Evolutionary conservation across 2,329 filamentous ascomycete species (phyloP).

Genomic region (Triangularia setosa): DNA sequence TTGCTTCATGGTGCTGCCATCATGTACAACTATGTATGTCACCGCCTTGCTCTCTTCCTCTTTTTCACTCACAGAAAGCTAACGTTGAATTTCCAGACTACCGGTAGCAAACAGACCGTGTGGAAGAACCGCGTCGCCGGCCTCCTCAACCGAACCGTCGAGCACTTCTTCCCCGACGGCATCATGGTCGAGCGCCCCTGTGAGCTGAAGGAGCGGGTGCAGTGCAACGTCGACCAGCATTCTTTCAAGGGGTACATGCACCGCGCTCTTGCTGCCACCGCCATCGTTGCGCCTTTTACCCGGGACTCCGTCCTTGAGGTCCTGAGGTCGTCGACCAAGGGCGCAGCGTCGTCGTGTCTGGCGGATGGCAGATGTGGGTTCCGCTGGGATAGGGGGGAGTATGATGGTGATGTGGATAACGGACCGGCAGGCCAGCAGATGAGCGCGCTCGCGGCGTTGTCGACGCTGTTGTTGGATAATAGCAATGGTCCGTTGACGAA

Average conservation of each 20-base stretch:
- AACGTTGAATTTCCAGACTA: constrained; percentile 35
- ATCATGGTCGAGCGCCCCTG: constrained; percentile 49
- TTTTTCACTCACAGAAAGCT: not conserved
- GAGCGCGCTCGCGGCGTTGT: constrained; percentile 47
- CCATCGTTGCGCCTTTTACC: constrained; percentile 47
- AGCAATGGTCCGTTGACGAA: constrained; percentile 33
- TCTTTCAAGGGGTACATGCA: constrained; percentile 56
- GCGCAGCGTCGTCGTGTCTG: constrained; percentile 45
- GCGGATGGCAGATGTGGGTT: constrained; percentile 46
- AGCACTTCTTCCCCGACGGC: constrained; percentile 32
- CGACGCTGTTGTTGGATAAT: constrained; percentile 39
- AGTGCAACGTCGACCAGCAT: constrained; percentile 56
- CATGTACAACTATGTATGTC: constrained; percentile 58
- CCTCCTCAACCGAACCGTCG: constrained; percentile 39
- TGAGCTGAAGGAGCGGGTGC: constrained; percentile 44
- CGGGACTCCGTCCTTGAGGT: constrained; percentile 40
- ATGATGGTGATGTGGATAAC: constrained; percentile 45
- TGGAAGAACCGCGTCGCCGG: constrained; percentile 52
- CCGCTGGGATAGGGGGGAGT: constrained; percentile 43
- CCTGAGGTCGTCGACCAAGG: constrained; percentile 44
- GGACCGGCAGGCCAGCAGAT: constrained; percentile 54
- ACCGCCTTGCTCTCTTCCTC: not conserved
- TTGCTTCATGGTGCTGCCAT: constrained; percentile 56
- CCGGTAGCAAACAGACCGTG: constrained; percentile 31
- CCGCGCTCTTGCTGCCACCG: constrained; percentile 46